These are phyloP conservation scores for Aspergillus chevalieri DNA, from an alignment of 2,329 filamentous ascomycete genomes.

Conservation along the genomic window DNA sequence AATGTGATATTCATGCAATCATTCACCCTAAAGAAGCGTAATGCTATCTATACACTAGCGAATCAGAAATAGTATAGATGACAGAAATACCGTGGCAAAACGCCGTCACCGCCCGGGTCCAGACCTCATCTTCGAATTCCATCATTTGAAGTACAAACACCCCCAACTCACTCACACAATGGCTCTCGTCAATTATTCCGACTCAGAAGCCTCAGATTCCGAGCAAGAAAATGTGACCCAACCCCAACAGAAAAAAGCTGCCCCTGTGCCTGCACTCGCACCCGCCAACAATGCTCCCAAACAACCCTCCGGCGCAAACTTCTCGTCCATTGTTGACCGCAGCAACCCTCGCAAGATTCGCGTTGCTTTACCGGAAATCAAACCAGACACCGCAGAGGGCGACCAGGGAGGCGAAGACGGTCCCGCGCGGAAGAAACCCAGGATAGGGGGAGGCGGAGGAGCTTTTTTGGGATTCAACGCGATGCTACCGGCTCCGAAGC, in stretches of 20 bases:
- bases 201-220: constrained; percentile 64
- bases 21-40: not conserved
- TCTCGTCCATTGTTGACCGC: constrained; percentile 76
- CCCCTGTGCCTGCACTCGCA: constrained; percentile 17
- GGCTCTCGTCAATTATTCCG: constrained; percentile 77
- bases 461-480: constrained; percentile 78
- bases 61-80: not conserved
- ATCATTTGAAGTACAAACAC: not conserved
- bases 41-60: not conserved
- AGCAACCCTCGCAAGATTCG: constrained; percentile 77
- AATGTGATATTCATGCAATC: too few species aligned
- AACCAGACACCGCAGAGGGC: constrained; percentile 29
- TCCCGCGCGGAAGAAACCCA: constrained; percentile 66
- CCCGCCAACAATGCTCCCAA: constrained; percentile 1
- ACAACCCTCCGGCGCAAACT: constrained; percentile 36
- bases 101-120: not conserved
- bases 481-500: constrained; percentile 78
- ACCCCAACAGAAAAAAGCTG: constrained; percentile 21
- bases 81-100: not conserved
- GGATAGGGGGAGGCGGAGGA: constrained; percentile 57
- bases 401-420: constrained; percentile 42
- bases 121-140: not conserved
- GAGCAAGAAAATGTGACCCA: constrained; percentile 41
- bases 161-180: constrained; percentile 41
- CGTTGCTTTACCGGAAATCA: constrained; percentile 63